These are phyloP conservation scores for Acanthamoeba triangularis DNA, from an alignment of 208 protist genomes.

Conservation along the genomic window DNA sequence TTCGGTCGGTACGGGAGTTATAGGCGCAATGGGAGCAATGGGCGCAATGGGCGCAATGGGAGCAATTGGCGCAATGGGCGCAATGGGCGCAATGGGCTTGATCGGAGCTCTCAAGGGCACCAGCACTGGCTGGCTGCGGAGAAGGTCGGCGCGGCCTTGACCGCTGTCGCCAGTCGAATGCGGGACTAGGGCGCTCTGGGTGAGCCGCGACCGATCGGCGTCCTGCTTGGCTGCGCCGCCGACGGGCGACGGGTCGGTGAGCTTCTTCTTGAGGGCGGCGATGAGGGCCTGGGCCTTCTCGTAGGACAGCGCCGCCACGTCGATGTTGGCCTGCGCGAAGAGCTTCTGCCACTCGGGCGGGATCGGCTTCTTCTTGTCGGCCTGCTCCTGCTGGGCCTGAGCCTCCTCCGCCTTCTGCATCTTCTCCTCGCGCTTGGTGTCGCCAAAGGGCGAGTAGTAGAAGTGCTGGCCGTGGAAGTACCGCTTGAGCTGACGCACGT, in stretches of 20 bases:
- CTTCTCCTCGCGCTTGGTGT: constrained; percentile 4
- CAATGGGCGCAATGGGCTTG: too few relatives aligned
- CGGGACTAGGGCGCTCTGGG: not conserved
- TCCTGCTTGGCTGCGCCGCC: not conserved
- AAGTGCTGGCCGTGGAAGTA: constrained; percentile 28
- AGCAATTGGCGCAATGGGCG: too few relatives aligned
- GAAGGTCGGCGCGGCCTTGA: not conserved
- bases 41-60: too few relatives aligned
- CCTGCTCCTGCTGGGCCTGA: not conserved
- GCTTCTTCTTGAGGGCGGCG: constrained; percentile 50
- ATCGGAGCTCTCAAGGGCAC: not conserved
- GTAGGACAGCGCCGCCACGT: constrained; percentile 1
- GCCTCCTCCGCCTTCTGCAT: not conserved
- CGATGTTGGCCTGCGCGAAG: constrained; percentile 27
- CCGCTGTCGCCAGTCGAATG: not conserved
- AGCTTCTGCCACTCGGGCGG: constrained; percentile 40
- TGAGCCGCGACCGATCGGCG: not conserved
- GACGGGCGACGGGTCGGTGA: not conserved
- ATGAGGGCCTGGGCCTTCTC: constrained; percentile 24
- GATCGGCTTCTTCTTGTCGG: constrained; percentile 1
- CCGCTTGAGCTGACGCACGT: not conserved
- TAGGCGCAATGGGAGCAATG: too few relatives aligned
- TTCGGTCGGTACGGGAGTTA: too few relatives aligned
- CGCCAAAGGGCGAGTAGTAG: constrained; percentile 11
- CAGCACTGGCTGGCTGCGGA: not conserved